Evolutionary conservation across 768 basidiomycete species (phyloP), one percentile per base, ranked within the genome.

Genomic region (Hypsizygus marmoreus): DNA sequence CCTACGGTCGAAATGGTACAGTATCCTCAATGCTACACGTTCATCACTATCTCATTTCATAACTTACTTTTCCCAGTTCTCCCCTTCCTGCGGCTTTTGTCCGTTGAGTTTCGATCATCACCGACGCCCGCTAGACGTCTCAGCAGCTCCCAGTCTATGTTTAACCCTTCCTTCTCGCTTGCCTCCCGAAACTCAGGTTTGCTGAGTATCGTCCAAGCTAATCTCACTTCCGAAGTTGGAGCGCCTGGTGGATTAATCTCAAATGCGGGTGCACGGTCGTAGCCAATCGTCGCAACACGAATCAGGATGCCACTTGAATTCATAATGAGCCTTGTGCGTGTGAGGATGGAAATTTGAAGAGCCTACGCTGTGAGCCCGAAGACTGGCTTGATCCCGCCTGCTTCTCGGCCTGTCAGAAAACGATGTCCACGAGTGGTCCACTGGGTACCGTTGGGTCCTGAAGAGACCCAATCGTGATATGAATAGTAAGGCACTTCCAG

Each of bases 391-490:
- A 91, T 79, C 0, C 92, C 91, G 11, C 84, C 83, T 2, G 77
- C 81, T 61, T 95, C 92, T 31, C 91, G 71, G 0, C 93, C 93
- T 1, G 92, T 95, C 40, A 93, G 71, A 70, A 95, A 95, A 13
- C 75, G 71, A 65, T 95, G 92, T 51, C 82, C 73, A 17, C 90
- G 80, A 13, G 76, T 68, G 5, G 60, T 61, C 30, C 75, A 67
- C 30, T 58, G 63, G 2, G 56, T 43, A 6, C 61, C 64, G 6
- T 70, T 66, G 1, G 73, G 70, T 16, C 72, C 70, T n/a, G 64
- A 61, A 61, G 73, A 77, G 10, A 66, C 59, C 23, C 74, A 57
- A 55, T 93, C 91, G 19, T 56, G 67, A 38, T 72, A 81, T 0
- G 82, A 79, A 61, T 92, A 82, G 58, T 91, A 91, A 1, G 75